Evolutionary conservation across 345 rosid species (phyloP), one percentile per base, ranked within the genome.

Genomic region (Brassica cretica): DNA sequence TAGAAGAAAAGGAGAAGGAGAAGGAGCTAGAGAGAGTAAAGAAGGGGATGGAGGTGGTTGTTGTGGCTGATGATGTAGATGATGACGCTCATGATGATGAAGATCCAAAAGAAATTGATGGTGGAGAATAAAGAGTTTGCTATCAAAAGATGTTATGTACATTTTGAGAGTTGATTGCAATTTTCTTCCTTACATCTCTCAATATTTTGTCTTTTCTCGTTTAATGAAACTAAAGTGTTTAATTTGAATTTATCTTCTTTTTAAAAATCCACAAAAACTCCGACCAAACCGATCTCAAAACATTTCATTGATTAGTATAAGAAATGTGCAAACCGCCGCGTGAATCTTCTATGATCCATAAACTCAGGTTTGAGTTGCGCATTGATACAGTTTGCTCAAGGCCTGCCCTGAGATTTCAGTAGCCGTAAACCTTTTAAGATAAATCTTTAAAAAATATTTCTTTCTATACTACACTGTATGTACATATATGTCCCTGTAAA

Each of bases 1-100:
- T 92, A 7, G 90, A 86, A 82, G 91, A 86, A 85, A 90, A 86
- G 76, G 96, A 86, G 86, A 90, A 86, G 76, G 96, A 91, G 25
- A 63, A 2, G 90, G 90, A 84, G 83, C 68, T 71, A 32, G 91
- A 86, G 80, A 76, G 77, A 62, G 78, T 80, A 58, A 89, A 80
- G 84, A 79, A 83, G 71, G 80, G 56, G 16, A 76, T 71, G 62
- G 88, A 86, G 72, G 18, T n/a, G 56, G 56, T 1, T 5, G 80
- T 80, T 24, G 78, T 62, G 12, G 80, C 60, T 68, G 25, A 75
- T 37, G 85, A 84, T 73, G 0, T 70, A 46, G 75, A 68, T 62
- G 78, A 71, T 67, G 73, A 72, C 79, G 78, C 68, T 44, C 71
- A 11, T 70, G 62, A 53, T 55, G 85, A 68, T 72, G 73, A 72